A percentile compares a stretch with the other conserved stretches of the same genome.
Conservation (phyloP, 805 yeast genomes). For the Suhomyces vadensis region DNA sequence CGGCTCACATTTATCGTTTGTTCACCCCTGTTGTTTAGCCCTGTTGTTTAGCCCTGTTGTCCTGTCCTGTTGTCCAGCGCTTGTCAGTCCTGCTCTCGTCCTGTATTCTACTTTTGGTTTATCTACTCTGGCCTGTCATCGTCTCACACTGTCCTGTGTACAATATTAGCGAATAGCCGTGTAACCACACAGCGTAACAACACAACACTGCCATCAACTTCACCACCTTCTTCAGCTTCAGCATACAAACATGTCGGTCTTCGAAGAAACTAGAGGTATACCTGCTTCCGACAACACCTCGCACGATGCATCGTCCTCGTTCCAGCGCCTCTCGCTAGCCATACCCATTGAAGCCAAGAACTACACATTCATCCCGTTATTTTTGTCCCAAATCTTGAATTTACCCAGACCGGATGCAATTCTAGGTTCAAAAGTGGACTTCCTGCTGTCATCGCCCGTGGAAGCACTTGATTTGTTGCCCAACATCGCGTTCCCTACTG, state of each 20-base stretch:
- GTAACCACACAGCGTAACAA: not conserved
- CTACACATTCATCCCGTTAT: conserved; percentile 27
- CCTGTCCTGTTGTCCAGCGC: too few species aligned
- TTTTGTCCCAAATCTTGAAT: conserved; percentile 27
- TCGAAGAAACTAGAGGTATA: not conserved
- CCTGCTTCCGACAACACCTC: too few species aligned
- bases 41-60: too few species aligned
- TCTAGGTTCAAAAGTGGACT: conserved; percentile 9
- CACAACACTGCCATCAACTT: not conserved
- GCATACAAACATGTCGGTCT: not conserved
- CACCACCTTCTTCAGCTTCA: too few species aligned
- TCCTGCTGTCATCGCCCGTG: not conserved
- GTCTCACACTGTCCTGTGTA: too few species aligned
- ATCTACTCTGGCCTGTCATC: too few species aligned
- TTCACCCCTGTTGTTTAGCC: too few species aligned
- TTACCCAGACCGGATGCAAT: conserved; percentile 19
- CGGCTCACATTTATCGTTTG: too few species aligned
- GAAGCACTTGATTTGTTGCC: conserved; percentile 30
- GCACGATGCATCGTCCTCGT: conserved; percentile 6
- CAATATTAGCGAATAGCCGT: not conserved
- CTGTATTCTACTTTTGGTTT: too few species aligned
- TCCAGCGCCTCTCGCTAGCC: conserved; percentile 27
- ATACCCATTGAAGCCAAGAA: conserved; percentile 28
- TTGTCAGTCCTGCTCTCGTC: too few species aligned
- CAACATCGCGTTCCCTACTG: conserved; percentile 34